Conservation (phyloP, 78 protist genomes). For the Pigoraptor vietnamica region DNA sequence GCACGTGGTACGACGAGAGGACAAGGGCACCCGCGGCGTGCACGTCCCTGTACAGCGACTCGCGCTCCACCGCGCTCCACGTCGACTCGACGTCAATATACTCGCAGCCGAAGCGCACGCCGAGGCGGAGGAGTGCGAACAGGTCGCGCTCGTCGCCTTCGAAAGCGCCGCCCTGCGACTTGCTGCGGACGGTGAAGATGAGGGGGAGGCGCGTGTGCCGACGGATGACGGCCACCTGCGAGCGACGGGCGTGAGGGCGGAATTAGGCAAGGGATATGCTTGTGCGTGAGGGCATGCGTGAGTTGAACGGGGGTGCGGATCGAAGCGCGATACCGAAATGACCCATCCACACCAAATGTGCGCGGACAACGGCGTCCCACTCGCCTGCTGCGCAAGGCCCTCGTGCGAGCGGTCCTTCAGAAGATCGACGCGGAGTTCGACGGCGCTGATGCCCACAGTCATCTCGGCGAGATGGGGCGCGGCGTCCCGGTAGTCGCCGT, state of each 20-base stretch:
- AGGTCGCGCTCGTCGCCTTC: neutral
- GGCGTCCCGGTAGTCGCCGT: neutral
- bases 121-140: neutral
- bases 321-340: neutral
- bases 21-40: neutral
- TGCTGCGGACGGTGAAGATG: slow-evolving; percentile 50
- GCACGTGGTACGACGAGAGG: slow-evolving; percentile 29
- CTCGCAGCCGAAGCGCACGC: slow-evolving; percentile 54
- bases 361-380: neutral
- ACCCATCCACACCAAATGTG: neutral
- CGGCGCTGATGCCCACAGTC: slow-evolving; percentile 31
- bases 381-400: too few relatives aligned
- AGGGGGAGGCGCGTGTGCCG: slow-evolving; percentile 17
- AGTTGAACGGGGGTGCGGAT: too few relatives aligned
- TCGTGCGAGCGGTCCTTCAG: neutral
- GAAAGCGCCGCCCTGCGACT: slow-evolving; percentile 45
- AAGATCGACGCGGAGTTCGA: slow-evolving; percentile 61
- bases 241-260: neutral
- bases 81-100: slow-evolving; percentile 52
- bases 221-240: slow-evolving; percentile 38
- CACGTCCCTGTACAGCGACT: neutral
- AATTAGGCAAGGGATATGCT: too few relatives aligned
- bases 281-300: neutral
- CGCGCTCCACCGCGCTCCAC: neutral
- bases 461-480: neutral